Base-by-base conservation (phyloP, 768 basidiomycete genomes). In the Boletus pseudo-olivaceus region DNA sequence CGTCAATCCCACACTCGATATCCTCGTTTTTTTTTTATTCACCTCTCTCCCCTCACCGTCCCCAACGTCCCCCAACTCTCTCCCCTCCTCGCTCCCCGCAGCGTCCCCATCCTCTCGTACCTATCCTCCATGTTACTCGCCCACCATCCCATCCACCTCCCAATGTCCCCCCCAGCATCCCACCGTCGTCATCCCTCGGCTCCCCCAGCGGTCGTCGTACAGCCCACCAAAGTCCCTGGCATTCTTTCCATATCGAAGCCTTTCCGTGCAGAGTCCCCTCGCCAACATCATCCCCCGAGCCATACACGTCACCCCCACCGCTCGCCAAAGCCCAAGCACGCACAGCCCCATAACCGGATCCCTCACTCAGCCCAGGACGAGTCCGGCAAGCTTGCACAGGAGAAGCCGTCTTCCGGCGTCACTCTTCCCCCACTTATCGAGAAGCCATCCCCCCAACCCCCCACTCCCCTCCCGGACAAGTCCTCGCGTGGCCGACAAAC, bases 161-260 rank as follows among this genome's bases (percentile, higher is more conserved):
- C 69, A 45, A 68, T 70, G 65, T 60, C 65, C 7, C 72, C 62
- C 23, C 62, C 65, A 8, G 56, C 59, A 38, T 67, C 75, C 20
- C 87, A 88, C 68, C 76, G 82, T 56, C 77, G 88, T 50, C 81
- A 83, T 64, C 83, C 87, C 19, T 88, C 88, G 0, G 87, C 88
- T 0, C 84, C 85, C 8, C 80, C 82, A 1, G 77, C 82, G 34
- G 80, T 85, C 62, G 76, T 84, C 56, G 82, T 87, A 5, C 85
- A 87, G 67, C 82, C 88, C 4, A 88, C 88, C 12, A 78, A 79
- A 51, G 87, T 82, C 0, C 88, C 88, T 0, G 88, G 88, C 65
- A 77, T 90, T 9, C 78, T 90, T 48, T 80, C 83, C 45, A 76
- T 90, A 47, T 82, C 85, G 50, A 86, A 83, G 75, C 83, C 83